phyloP scores from a whole-genome alignment of 768 basidiomycete species.

The Mycena rebaudengoi region DNA sequence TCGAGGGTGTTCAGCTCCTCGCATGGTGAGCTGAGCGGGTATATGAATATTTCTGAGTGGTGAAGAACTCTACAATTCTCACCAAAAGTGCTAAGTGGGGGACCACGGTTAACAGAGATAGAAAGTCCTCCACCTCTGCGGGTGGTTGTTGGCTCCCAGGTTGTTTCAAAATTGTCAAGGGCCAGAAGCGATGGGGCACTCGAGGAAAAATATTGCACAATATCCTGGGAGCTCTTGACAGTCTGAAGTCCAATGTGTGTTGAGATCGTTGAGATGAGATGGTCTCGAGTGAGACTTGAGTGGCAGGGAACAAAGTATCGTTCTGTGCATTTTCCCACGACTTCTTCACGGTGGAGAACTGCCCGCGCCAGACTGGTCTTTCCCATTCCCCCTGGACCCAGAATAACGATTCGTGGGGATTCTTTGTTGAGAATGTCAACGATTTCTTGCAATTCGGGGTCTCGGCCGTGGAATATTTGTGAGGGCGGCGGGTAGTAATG shows the following conservation, averaged over 20 bases:
- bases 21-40: conserved; percentile 10
- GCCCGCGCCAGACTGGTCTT: not conserved
- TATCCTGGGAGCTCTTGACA: not conserved
- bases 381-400: not conserved
- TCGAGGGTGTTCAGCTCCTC: conserved; percentile 1
- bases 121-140: conserved; percentile 4
- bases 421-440: not conserved
- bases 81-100: not conserved
- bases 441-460: not conserved
- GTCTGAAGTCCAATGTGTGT: conserved; percentile 1
- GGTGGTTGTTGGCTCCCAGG: not conserved
- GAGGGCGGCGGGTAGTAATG: too few species aligned
- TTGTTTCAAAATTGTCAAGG: conserved; percentile 13
- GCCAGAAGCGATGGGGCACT: not conserved
- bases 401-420: not conserved
- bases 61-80: not conserved
- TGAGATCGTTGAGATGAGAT: conserved; percentile 3
- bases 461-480: too few species aligned
- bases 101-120: conserved; percentile 4
- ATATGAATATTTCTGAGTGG: not conserved
- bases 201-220: conserved; percentile 1
- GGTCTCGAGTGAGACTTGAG: not conserved
- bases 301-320: conserved; percentile 10
- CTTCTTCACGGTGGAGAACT: not conserved
- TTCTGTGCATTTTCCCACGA: not conserved